Evolutionary conservation across 257 asterid genomes (phyloP), one percentile per base, ranked within the genome.

Genomic region (Solanum arcanum): DNA sequence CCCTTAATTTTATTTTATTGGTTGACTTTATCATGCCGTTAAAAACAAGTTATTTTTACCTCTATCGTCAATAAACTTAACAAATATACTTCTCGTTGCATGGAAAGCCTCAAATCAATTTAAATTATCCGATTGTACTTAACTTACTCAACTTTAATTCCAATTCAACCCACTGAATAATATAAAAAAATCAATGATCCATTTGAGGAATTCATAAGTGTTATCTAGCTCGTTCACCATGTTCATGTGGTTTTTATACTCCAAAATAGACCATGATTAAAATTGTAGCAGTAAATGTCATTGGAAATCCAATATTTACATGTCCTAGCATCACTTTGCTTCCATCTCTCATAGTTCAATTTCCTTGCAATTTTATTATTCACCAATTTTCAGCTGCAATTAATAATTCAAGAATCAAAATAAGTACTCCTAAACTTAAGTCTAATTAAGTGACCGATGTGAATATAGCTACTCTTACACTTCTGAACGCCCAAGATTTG

Each of bases 231-330:
- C 92, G 8, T 91, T 88, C 11, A 83, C 87, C 52, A 60, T 73
- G 64, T 87, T 74, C 94, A 94, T 93, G n/a, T 91, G 90, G 18
- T 86, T 83, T 44, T 91, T 92, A 39, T 91, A 92, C 37, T 94
- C 98, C 70, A 93, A 88, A 88, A 92, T 87, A 27, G 92, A 87
- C 98, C 96, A 94, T 5, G 96, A 94, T 70, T 70, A 94, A 31
- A 73, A 94, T 82, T 12, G 96, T 94, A 37, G 96, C 96, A 18
- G 95, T 94, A 83, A 94, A 94, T 15, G 98, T 94, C 95, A 94
- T 91, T 1, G 98, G 94, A 87, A 94, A 91, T 47, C 98, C 95
- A 69, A 93, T 93, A 86, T 94, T 94, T 31, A 93, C 72, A 68
- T 73, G 46, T 94, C 96, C 96, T 95, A 62, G 94, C 96, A 88